A percentile compares a stretch with the other conserved stretches of the same genome.
These are phyloP conservation scores for Leishmania tropica DNA, from an alignment of 208 protist genomes.

Conservation along the genomic window DNA sequence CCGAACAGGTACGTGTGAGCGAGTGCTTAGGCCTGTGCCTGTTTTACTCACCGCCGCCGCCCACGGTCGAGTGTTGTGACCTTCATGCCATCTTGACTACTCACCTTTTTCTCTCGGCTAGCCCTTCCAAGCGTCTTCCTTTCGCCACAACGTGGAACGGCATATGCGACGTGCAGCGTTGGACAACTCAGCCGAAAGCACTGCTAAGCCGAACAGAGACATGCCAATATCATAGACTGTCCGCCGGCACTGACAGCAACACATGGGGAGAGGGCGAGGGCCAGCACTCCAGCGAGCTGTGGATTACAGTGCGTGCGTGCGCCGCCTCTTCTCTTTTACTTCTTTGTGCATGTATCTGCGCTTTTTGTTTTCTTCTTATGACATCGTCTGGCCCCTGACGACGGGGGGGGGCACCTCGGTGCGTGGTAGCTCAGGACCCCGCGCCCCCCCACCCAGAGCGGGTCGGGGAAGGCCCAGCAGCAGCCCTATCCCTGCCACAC, in stretches of 20 bases:
- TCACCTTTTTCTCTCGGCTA: neutral
- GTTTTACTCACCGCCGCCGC: neutral
- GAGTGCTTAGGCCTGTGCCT: neutral
- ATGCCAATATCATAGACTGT: neutral
- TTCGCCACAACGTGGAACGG: neutral
- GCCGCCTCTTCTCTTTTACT: neutral
- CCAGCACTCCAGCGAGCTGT: neutral
- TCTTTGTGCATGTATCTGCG: neutral
- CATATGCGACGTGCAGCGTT: neutral
- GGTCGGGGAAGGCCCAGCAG: neutral
- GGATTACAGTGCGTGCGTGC: neutral
- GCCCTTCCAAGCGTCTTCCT: neutral
- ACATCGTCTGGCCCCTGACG: no score
- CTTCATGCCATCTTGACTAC: neutral
- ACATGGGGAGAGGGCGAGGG: neutral
- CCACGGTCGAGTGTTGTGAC: neutral
- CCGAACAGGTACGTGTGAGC: neutral
- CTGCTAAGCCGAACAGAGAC: neutral
- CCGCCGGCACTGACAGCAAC: neutral
- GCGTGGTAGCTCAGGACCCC: neutral
- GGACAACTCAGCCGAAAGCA: neutral
- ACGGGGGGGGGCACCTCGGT: no score
- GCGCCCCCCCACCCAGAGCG: neutral
- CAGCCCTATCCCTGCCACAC: neutral
- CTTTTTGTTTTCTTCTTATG: neutral